Base-by-base conservation (phyloP, 139 green algal genomes). In the Coccomyxa sp. region DNA sequence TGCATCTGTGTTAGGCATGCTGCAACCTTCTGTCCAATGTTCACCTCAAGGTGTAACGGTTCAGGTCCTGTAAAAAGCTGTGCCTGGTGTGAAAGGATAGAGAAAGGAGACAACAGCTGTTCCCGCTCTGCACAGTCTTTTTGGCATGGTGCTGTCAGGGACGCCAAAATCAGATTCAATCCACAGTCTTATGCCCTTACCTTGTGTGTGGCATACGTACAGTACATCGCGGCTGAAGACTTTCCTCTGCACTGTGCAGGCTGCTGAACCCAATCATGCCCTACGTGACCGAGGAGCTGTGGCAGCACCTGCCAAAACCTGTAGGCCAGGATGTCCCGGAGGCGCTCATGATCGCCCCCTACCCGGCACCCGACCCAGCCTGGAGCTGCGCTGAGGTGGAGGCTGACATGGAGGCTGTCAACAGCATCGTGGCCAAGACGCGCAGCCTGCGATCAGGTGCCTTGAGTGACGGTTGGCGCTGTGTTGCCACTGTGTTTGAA, bases 191-290 rank as follows among this genome's bases (percentile, higher is more conserved):
- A n/a, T n/a, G n/a, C n/a, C n/a, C n/a, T n/a, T n/a, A n/a, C n/a
- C n/a, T n/a, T n/a, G n/a, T n/a, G n/a, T 35, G 64, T 73, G 64
- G n/a, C 64, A 29, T 34, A 1, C 3, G 2, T 34, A 37, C 68
- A 37, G 1, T 73, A 39, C 2, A 36, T 22, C 6, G 34, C 68
- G 12, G 68, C 24, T 24, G 31, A 37, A 37, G 29, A 12, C 50
- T 31, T 31, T 1, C 50, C 3, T 3, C 22, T 38, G 24, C 71
- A 2, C 10, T 29, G 24, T 74, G 87, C 38, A 84, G 70, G 36
- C 85, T 99, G 79, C 85, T 97, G 82, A 96, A 99, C 86, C 96
- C 96, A n/a, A 96, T 97, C 90, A 98, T 98, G 92, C 96, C 96
- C 6, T 99, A 94, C 81, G 91, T 99, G 70, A 98, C 96, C 8